Base-by-base conservation (phyloP, 2,329 filamentous ascomycete genomes). In the Aspergillus chevalieri region DNA sequence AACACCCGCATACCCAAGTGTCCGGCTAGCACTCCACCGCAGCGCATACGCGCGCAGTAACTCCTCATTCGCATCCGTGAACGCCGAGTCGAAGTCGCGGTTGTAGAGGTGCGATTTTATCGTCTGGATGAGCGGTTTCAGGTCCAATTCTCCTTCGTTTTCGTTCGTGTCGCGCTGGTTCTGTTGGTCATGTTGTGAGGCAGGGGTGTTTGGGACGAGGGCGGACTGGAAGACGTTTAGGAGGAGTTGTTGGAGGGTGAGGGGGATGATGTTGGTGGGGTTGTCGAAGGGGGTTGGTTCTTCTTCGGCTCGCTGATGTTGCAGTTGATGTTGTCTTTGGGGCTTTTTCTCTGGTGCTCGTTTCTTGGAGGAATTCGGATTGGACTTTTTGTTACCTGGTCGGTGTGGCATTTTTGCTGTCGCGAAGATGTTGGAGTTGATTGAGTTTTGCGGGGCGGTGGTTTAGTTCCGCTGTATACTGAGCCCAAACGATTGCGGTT, bases 21-120 rank as follows among this genome's bases (percentile, higher is more conserved):
- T 87, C 47, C 93, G 78, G 47, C 87, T 86, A 1, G 92, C 88
- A 68, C 90, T 95, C 91, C 92, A 98, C 59, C 93, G 76, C 47
- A 89, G 81, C 7, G 89, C 89, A 73, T 98, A 98, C 8, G 86
- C 87, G 52, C 86, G 82, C 15, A 96, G 78, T 59, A 85, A 80
- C 42, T 86, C 82, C 48, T 82, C 77, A 43, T 77, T 77, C 0
- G 83, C 83, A 38, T 70, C 70, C 2, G 68, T 60, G 71, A 97
- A 98, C 0, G 92, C 92, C 14, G 76, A 73, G 10, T 78, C 77
- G 69, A 97, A 97, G 66, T 97, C 88, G 28, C 93, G 82, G 51
- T 87, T 84, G 66, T 86, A 97, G 7, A 98, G 77, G 55, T 92
- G 88, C 6, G 83, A 78, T 69, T 97, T 98, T 54, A 97, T 81